A percentile compares a stretch with the other conserved stretches of the same genome.
These are phyloP conservation scores for Nicotiana sylvestris DNA, from an alignment of 257 asterid species.

Conservation along the genomic window DNA sequence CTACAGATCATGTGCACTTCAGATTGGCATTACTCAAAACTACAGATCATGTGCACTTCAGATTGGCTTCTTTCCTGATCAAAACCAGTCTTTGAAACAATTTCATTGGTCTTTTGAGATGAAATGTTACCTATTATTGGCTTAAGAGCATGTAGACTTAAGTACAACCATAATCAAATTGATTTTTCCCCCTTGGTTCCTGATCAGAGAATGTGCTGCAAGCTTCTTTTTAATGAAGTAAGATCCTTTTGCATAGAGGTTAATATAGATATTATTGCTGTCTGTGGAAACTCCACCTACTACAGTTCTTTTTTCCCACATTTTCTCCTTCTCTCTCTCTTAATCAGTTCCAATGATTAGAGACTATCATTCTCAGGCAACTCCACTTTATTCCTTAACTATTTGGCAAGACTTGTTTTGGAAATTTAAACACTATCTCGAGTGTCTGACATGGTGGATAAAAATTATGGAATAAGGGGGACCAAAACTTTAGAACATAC, in stretches of 20 bases:
- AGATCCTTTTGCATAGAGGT: not conserved
- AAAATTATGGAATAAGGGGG: not conserved
- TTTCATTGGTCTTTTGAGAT: not conserved
- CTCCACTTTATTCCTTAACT: slow-evolving; percentile 1
- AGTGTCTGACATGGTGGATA: not conserved
- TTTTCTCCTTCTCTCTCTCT: not conserved
- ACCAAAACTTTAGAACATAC: not conserved
- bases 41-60: not conserved
- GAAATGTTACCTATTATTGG: not conserved
- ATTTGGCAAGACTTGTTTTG: not conserved
- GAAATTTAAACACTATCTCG: not conserved
- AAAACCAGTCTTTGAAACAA: not conserved
- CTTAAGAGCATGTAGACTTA: not conserved
- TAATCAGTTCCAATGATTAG: not conserved
- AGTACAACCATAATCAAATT: not conserved
- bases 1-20: not conserved
- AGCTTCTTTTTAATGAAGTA: not conserved
- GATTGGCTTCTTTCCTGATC: not conserved
- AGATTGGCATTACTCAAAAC: not conserved
- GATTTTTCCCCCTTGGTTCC: not conserved
- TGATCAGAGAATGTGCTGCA: not conserved
- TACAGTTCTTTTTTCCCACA: not conserved
- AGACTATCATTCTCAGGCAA: not conserved
- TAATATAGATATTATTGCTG: not conserved
- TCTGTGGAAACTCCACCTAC: not conserved